Percentiles rank a stretch among this genome's conserved stretches.
Conservation (phyloP, 139 green algal species). For the Chlamydomonas sphaeroides region DNA sequence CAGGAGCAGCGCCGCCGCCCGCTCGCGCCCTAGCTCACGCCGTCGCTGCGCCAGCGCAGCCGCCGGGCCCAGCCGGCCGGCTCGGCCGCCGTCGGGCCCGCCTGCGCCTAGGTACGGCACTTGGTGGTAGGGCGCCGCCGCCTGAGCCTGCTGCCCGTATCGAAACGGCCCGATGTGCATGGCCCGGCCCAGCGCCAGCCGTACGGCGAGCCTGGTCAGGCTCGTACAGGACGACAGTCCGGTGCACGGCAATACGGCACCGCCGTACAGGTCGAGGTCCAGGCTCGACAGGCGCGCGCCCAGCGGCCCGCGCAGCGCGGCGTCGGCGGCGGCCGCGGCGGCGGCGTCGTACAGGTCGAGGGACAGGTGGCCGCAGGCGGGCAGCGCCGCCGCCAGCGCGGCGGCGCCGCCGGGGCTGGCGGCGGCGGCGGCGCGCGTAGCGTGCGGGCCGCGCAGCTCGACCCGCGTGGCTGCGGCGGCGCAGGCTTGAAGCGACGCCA, state of each 20-base stretch:
- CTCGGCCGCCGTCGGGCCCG: too few species aligned
- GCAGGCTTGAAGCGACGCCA: too few species aligned
- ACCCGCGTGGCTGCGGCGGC: neutral
- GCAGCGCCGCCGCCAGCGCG: neutral
- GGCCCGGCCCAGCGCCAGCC: neutral
- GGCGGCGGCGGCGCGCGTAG: too few species aligned
- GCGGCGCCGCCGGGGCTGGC: too few species aligned
- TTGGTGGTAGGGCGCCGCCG: too few species aligned
- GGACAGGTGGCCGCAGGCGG: neutral
- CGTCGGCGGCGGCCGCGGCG: neutral
- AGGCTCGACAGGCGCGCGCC: neutral
- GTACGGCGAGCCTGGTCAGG: neutral
- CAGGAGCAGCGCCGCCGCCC: too few species aligned
- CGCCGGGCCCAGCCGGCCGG: too few species aligned
- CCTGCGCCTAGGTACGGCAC: too few species aligned
- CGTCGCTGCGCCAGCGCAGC: too few species aligned
- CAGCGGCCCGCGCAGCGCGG: neutral
- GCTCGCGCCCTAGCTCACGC: too few species aligned
- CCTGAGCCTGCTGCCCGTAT: too few species aligned
- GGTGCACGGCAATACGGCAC: slow-evolving; percentile 8
- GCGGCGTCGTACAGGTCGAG: slow-evolving; percentile 10
- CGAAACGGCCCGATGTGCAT: slow-evolving; percentile 10
- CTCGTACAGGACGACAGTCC: too few species aligned
- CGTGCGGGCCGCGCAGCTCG: neutral
- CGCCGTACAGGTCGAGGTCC: neutral